Evolutionary conservation across 2,329 filamentous ascomycete genomes (phyloP), one percentile per base, ranked within the genome.

Genomic region (Cladosporium sp.): DNA sequence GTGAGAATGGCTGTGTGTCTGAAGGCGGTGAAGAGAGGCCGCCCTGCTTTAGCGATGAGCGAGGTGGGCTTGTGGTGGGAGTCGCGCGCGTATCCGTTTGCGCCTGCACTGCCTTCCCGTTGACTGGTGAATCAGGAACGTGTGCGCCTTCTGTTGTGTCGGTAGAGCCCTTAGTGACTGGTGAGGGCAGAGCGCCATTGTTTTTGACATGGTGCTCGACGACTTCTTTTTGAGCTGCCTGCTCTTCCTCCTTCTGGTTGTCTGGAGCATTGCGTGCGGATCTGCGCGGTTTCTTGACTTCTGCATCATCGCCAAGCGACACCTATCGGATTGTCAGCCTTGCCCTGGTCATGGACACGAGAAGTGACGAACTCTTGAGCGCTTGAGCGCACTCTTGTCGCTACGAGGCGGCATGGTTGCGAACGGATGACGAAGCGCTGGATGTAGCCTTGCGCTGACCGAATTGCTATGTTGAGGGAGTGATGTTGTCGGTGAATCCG

Each of bases 321-420:
- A 76, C 79, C 87, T 91, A 70, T 58, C 65, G 50, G 7, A 3
- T 9, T 43, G 38, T 47, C 15, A 47, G 43, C 32, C 29, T 42
- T 27, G 29, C 24, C 27, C 17, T n/a, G 47, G 8, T 9, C 19
- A n/a, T 13, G 29, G 24, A 24, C 4, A 8, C 22, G 30, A 19
- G 24, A 17, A 34, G 13, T 3, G 30, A n/a, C 80, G 67, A 77
- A 93, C 89, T 70, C 85, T 80, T 61, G 76, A 81, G 66, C 89
- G 84, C 77, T 95, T 95, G 74, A 93, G 82, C 73, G 88, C 86
- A 75, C 85, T 90, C 75, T 88, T 88, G 72, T 93, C 86, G 4
- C 56, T 40, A 29, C 57, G 52, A 11, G 61, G 58, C 20, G 64
- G 54, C 64, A 66, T 66, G 12, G 32, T 34, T 20, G 36, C 32